Evolutionary conservation across 495 filamentous ascomycete genomes (phyloP).

Genomic region (Talaromyces proteolyticus): DNA sequence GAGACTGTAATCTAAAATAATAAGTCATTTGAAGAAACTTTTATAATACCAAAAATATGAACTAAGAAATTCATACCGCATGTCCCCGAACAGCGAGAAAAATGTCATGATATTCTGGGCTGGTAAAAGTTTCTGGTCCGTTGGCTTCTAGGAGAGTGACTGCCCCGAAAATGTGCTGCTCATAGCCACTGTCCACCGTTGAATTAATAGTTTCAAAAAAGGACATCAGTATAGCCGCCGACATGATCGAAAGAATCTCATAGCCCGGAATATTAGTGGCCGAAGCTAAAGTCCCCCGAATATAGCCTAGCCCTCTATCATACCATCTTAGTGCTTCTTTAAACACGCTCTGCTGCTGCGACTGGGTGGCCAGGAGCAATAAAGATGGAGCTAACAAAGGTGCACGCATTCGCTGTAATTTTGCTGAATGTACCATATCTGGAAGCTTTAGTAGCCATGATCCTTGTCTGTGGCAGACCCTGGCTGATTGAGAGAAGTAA

Average conservation of each 20-base stretch:
- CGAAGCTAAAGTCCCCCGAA: background rate
- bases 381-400: slow-evolving; percentile 2
- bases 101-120: background rate
- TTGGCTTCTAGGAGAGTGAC: slow-evolving; percentile 1
- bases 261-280: background rate
- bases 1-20: background rate
- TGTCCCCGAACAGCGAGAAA: slow-evolving; percentile 1
- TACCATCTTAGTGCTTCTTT: slow-evolving; percentile 5
- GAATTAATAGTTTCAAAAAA: background rate
- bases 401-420: background rate
- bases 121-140: background rate
- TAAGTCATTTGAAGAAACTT: background rate
- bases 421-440: background rate
- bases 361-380: slow-evolving; percentile 1
- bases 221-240: slow-evolving; percentile 1
- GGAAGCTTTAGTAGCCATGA: background rate
- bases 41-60: background rate
- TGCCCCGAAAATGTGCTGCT: slow-evolving; percentile 1
- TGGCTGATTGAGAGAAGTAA: background rate
- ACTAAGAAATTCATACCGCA: background rate
- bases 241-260: background rate
- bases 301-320: background rate
- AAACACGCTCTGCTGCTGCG: background rate
- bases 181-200: background rate
- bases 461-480: background rate